Evolutionary conservation across 2,329 filamentous ascomycete species (phyloP).

Genomic region (Sordariomycetes sp.): DNA sequence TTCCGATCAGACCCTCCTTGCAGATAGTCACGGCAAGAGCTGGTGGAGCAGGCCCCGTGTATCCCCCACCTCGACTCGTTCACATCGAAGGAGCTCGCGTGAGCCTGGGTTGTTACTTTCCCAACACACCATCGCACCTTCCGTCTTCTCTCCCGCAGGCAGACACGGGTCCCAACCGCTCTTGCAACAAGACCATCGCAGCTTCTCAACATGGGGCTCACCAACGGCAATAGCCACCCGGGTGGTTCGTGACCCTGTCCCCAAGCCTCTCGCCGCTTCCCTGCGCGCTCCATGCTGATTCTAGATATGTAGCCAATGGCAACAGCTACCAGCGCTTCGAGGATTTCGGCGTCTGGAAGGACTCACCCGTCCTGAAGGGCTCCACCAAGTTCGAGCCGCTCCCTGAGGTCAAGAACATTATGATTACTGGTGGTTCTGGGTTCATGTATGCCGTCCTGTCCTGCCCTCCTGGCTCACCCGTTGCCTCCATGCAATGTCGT

Average conservation of each 20-base stretch:
- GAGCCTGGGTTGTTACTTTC: background rate
- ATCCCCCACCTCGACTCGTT: too few species aligned
- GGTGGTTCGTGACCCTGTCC: background rate
- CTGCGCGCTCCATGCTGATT: slow-evolving; percentile 5
- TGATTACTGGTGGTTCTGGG: slow-evolving; percentile 74
- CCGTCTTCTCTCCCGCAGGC: background rate
- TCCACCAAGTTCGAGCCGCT: slow-evolving; percentile 61
- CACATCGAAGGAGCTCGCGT: too few species aligned
- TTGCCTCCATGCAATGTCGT: background rate
- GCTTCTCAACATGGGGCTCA: background rate
- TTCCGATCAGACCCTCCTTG: too few species aligned
- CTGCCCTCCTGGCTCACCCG: background rate
- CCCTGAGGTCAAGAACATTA: slow-evolving; percentile 64
- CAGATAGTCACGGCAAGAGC: too few species aligned
- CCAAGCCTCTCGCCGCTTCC: background rate
- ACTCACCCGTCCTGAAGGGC: slow-evolving; percentile 59
- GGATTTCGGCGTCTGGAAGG: slow-evolving; percentile 58
- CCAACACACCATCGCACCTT: background rate
- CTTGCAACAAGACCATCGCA: background rate
- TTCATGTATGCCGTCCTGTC: slow-evolving; percentile 58
- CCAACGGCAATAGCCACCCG: background rate
- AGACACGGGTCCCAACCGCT: background rate
- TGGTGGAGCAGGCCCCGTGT: too few species aligned
- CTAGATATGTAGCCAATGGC: slow-evolving; percentile 12
- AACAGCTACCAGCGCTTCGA: slow-evolving; percentile 29